These are phyloP conservation scores for Paraphaeosphaeria sporulosa DNA, from an alignment of 2,329 filamentous ascomycete genomes.

Conservation along the genomic window DNA sequence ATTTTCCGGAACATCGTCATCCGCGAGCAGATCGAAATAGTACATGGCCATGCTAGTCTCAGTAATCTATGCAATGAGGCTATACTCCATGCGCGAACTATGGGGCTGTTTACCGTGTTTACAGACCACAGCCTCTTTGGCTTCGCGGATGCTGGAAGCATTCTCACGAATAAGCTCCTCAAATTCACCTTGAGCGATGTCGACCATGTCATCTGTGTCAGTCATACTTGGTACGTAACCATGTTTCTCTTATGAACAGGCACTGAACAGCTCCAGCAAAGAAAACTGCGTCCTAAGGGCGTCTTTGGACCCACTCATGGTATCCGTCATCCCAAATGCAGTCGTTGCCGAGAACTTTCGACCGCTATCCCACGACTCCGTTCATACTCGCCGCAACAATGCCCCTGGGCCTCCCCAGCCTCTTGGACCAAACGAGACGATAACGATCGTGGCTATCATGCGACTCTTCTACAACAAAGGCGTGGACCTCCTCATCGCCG, in stretches of 20 bases:
- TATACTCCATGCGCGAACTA: slow-evolving; percentile 91
- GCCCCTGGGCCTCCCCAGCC: slow-evolving; percentile 67
- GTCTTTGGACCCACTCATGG: slow-evolving; percentile 93
- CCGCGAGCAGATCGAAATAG: slow-evolving; percentile 93
- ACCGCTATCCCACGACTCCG: slow-evolving; percentile 63
- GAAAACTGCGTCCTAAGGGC: slow-evolving; percentile 96
- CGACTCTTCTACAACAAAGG: slow-evolving; percentile 99
- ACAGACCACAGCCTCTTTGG: slow-evolving; percentile 98
- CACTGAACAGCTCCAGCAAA: slow-evolving; percentile 67
- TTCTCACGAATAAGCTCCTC: slow-evolving; percentile 93
- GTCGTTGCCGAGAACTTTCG: slow-evolving; percentile 96
- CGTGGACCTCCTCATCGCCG: slow-evolving; percentile 94
- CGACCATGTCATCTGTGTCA: slow-evolving; percentile 97
- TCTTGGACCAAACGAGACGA: slow-evolving; percentile 81
- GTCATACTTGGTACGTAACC: slow-evolving; percentile 83
- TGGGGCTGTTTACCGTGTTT: slow-evolving; percentile 95
- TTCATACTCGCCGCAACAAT: slow-evolving; percentile 33
- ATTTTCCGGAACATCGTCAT: slow-evolving; percentile 97
- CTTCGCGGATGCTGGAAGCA: slow-evolving; percentile 94
- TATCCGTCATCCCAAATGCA: slow-evolving; percentile 97
- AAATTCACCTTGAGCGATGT: slow-evolving; percentile 97
- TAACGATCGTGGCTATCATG: slow-evolving; percentile 97
- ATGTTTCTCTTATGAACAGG: too few species aligned
- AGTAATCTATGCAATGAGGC: slow-evolving; percentile 95
- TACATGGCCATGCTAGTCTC: slow-evolving; percentile 94